Conservation (phyloP, 139 green algal species). For the Chlamydomonas sp. region DNA sequence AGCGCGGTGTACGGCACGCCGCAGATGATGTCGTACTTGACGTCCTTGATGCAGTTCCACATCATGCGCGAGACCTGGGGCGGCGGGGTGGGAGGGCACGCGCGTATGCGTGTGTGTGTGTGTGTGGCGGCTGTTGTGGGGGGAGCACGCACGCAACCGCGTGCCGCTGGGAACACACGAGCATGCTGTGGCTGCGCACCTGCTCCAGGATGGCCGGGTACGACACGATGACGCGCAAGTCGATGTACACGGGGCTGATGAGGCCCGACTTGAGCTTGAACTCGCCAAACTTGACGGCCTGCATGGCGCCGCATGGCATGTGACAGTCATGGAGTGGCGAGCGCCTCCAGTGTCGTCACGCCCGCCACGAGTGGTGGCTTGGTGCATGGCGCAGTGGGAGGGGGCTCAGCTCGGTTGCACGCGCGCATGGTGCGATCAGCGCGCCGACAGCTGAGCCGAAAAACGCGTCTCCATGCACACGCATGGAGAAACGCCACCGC, state of each 20-base stretch:
- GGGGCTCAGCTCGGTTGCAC: background rate
- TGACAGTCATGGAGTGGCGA: too few relatives aligned
- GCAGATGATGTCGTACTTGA: conserved; percentile 92
- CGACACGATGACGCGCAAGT: conserved; percentile 96
- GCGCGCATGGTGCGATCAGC: too few relatives aligned
- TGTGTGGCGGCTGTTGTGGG: too few relatives aligned
- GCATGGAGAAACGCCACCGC: background rate
- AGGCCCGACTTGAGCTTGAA: conserved; percentile 99
- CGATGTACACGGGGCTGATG: conserved; percentile 94
- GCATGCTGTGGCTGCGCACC: conserved; percentile 40
- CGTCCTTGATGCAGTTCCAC: conserved; percentile 62
- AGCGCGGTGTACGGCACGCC: conserved; percentile 98
- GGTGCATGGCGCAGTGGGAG: too few relatives aligned
- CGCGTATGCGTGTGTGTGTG: too few relatives aligned
- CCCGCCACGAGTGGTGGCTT: too few relatives aligned
- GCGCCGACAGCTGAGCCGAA: too few relatives aligned
- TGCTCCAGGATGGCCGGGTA: conserved; percentile 90
- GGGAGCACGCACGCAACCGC: too few relatives aligned
- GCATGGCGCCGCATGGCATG: too few relatives aligned
- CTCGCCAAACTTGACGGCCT: conserved; percentile 98
- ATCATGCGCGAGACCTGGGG: conserved; percentile 81
- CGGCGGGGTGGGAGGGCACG: background rate
- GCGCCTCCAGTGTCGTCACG: too few relatives aligned
- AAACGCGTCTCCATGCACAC: too few relatives aligned
- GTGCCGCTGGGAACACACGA: background rate